Evolutionary conservation across 2,329 filamentous ascomycete genomes (phyloP).

Genomic region (Alternaria dauci): DNA sequence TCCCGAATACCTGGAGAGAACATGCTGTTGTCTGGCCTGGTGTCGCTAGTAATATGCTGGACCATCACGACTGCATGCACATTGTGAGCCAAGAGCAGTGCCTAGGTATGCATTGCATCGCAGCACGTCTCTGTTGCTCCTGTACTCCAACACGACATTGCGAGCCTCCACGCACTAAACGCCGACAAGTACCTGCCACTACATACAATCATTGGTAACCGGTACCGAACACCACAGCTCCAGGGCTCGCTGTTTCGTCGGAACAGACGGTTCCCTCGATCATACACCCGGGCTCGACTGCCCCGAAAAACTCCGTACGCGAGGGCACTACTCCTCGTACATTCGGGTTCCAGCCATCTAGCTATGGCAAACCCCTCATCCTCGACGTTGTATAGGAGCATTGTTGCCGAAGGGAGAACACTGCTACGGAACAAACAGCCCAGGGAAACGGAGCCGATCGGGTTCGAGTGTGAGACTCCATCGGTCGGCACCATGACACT

Average conservation of each 20-base stretch:
- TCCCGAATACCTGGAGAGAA: too few relatives aligned
- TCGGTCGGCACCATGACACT: background rate
- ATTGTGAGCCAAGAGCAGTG: too few relatives aligned
- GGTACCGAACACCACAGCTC: background rate
- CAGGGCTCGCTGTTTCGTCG: background rate
- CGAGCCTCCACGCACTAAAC: too few relatives aligned
- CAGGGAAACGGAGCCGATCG: background rate
- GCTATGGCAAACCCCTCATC: background rate
- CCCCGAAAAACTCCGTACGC: too few relatives aligned
- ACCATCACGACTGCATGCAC: too few relatives aligned
- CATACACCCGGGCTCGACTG: too few relatives aligned
- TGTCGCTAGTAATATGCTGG: background rate
- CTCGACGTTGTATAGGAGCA: background rate
- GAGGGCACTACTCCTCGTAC: too few relatives aligned
- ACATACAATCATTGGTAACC: too few relatives aligned
- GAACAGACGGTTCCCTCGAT: background rate
- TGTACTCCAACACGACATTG: too few relatives aligned
- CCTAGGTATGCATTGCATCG: too few relatives aligned
- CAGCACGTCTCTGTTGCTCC: too few relatives aligned
- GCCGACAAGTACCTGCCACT: too few relatives aligned
- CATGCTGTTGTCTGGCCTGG: background rate
- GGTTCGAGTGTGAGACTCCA: background rate
- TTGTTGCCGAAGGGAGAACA: background rate
- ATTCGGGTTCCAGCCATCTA: background rate
- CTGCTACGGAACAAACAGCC: background rate